Percentiles rank a stretch among this genome's conserved stretches.
Conservation (phyloP, 2,329 filamentous ascomycete species). For the Aspergillus uvarum region DNA sequence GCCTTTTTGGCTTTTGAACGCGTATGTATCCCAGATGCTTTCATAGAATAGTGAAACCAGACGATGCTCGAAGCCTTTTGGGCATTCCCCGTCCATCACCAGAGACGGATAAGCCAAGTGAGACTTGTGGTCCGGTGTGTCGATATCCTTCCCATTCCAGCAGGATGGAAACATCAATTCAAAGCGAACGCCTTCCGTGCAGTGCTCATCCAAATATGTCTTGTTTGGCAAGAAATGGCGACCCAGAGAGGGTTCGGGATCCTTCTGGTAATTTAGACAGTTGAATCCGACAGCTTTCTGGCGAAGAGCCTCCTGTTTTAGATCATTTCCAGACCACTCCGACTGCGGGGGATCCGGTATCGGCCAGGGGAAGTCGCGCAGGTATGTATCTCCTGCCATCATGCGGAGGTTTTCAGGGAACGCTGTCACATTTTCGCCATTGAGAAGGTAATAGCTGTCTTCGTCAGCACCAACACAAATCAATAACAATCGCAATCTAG, state of each 20-base stretch:
- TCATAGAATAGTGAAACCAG: conserved; percentile 79
- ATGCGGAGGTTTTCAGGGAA: conserved; percentile 80
- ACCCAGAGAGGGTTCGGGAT: conserved; percentile 70
- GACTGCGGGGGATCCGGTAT: conserved; percentile 70
- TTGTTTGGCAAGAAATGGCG: conserved; percentile 83
- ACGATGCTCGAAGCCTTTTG: conserved; percentile 64
- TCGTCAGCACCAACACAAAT: conserved; percentile 2
- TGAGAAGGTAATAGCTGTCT: conserved; percentile 78
- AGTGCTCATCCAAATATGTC: conserved; percentile 74
- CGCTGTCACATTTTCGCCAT: conserved; percentile 63
- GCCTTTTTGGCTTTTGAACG: conserved; percentile 62
- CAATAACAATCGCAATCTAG: background rate
- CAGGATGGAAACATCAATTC: conserved; percentile 88
- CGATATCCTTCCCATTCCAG: conserved; percentile 72
- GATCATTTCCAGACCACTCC: conserved; percentile 63
- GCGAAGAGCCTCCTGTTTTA: conserved; percentile 67
- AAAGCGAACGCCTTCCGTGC: conserved; percentile 74
- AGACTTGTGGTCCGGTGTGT: conserved; percentile 55
- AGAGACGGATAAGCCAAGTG: conserved; percentile 77
- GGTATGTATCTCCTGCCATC: conserved; percentile 70
- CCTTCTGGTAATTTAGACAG: conserved; percentile 75
- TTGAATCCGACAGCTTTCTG: conserved; percentile 93
- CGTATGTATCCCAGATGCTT: conserved; percentile 75
- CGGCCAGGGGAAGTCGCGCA: conserved; percentile 68
- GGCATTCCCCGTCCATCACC: conserved; percentile 75